Percentiles rank a stretch among this genome's conserved stretches.
Evolutionary conservation across 495 filamentous ascomycete species (phyloP).

Genomic region (Neurospora terricola): DNA sequence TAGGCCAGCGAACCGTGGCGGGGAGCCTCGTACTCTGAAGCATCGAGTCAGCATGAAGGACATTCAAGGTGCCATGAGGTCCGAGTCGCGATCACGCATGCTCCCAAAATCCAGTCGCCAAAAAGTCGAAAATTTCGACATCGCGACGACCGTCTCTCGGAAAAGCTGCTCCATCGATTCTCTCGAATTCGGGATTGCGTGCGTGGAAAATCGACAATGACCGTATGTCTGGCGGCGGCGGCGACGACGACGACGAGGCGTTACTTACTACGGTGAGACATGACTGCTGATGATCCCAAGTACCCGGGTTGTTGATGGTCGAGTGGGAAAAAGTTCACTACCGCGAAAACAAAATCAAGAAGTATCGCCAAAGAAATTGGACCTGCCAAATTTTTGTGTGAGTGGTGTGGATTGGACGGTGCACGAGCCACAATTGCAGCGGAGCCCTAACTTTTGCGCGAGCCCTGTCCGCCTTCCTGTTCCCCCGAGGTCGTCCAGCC

Average conservation of each 20-base stretch:
- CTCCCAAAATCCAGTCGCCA: not conserved
- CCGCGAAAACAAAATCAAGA: conserved; percentile 12
- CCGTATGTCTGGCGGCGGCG: not conserved
- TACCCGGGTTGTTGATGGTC: conserved; percentile 10
- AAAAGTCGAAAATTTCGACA: not conserved
- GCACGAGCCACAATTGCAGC: conserved; percentile 18
- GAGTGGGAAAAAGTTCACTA: conserved; percentile 18
- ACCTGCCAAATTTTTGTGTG: conserved; percentile 20
- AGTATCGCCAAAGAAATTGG: conserved; percentile 12
- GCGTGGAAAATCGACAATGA: not conserved
- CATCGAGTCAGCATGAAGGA: conserved; percentile 24
- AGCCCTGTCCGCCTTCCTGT: not conserved
- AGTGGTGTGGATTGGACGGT: conserved; percentile 7
- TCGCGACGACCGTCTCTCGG: not conserved
- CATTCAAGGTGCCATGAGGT: not conserved
- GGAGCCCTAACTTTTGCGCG: conserved; percentile 20
- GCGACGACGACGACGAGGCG: not conserved
- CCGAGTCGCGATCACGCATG: not conserved
- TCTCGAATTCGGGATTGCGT: not conserved
- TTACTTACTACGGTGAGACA: conserved; percentile 31
- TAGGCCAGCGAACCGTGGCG: conserved; percentile 97
- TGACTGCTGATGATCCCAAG: conserved; percentile 21
- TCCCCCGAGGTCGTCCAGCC: not conserved
- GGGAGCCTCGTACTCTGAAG: conserved; percentile 81
- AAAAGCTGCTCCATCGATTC: not conserved